Evolutionary conservation across 2,329 filamentous ascomycete genomes (phyloP), one percentile per base, ranked within the genome.

Genomic region (Furcasterigmium sp.): DNA sequence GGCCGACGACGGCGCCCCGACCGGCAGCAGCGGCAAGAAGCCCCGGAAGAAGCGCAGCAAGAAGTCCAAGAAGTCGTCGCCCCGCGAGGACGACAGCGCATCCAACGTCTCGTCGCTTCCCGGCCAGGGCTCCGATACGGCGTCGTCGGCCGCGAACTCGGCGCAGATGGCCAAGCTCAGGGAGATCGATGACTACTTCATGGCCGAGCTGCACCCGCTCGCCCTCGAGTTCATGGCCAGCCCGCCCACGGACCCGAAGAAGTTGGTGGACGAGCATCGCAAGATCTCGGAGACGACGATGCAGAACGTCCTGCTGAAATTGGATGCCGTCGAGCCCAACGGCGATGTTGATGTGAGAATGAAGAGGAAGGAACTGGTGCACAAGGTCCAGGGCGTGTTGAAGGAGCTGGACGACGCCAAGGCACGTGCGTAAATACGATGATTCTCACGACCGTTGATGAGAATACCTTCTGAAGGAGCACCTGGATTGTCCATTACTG

Each of bases 271-370:
- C 26, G 85, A 91, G 56, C 84, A 91, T 59, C 82, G 84, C 59
- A 83, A 78, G 58, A 62, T 93, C 15, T 82, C 80, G 4, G 87
- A 93, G 68, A 87, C 83, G 5, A 76, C 90, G 30, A 71, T 93
- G 70, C 80, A 84, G 48, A 84, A 90, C 53, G 79, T 90, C 3
- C 57, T 91, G 29, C 65, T 93, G 50, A 91, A 91, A 65, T 63
- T 89, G 30, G 87, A 93, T 58, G 82, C 76, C 18, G 79, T 91
- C 3, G 85, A 91, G 52, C 83, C 82, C 0, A 82, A 84, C 38
- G 85, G 85, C 5, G 79, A 87, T 51, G 60, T 68, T 9, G 80
- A 83, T 11, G 80, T 85, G 20, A 73, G 86, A 48, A 64, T 72
- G 11, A 77, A 70, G 59, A 70, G 87, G 56, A 91, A 86, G 67